Evolutionary conservation across 2,329 filamentous ascomycete species (phyloP).

Genomic region (Ceratocystis harringtonii): DNA sequence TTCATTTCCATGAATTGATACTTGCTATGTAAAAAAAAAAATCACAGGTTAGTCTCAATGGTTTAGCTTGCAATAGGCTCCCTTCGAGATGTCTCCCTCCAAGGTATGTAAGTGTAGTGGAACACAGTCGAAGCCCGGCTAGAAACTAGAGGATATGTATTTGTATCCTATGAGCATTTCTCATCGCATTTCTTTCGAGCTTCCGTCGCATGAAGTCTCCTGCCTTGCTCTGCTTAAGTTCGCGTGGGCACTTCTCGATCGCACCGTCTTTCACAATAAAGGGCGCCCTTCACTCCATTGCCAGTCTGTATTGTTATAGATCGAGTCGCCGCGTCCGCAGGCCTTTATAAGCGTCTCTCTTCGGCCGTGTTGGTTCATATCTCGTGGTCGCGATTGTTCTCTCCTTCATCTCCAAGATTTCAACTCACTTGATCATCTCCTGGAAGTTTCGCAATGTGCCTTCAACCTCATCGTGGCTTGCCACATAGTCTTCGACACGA

Average conservation of each 20-base stretch:
- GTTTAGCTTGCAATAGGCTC: not conserved
- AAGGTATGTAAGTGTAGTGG: too few species aligned
- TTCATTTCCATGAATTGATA: constrained; percentile 99
- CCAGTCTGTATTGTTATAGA: not conserved
- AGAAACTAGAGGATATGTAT: not conserved
- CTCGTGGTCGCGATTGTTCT: not conserved
- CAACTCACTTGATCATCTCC: constrained; percentile 76
- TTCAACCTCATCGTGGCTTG: constrained; percentile 64
- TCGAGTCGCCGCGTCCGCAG: not conserved
- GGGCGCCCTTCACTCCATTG: not conserved
- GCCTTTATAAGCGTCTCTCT: not conserved
- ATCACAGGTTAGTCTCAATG: not conserved
- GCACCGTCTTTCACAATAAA: not conserved
- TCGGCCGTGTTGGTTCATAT: not conserved
- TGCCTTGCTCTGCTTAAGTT: not conserved
- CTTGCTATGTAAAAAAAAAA: constrained; percentile 44
- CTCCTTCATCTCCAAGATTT: not conserved
- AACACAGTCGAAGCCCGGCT: too few species aligned
- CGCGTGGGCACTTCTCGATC: not conserved
- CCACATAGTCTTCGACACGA: constrained; percentile 76
- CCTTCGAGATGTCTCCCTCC: not conserved
- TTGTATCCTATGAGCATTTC: not conserved
- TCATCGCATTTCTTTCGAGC: not conserved
- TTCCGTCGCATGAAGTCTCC: not conserved
- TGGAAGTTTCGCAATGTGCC: constrained; percentile 69